Evolutionary conservation across 805 yeast genomes (phyloP), one percentile per base, ranked within the genome.

Genomic region (Zygosaccharomyces bailii): DNA sequence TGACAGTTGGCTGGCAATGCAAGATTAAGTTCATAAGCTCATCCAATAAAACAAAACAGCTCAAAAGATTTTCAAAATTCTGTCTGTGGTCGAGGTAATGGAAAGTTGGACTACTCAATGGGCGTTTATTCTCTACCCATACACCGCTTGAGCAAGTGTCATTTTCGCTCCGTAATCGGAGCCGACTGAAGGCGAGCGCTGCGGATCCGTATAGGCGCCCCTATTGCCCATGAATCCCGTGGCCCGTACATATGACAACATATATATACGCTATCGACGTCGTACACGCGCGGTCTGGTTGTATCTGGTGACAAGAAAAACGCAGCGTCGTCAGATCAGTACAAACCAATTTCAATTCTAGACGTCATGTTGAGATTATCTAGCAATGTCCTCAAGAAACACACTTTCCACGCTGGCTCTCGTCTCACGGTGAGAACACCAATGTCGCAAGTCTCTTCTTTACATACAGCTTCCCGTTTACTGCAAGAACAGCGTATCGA

Each of bases 401-500:
- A 33, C 25, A 34, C 42, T 37, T 37, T 30, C 32, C 46, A 23
- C 24, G 34, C 19, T 16, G 18, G 33, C 13, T 23, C 35, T 29
- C 31, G 25, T 23, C 19, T 21, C 4, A 27, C 23, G 17, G 34
- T 16, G 24, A 39, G 33, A 42, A 37, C 40, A 3, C 33, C 40
- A 37, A 37, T 37, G 40, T 10, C 40, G 10, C 40, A 37, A 25
- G 20, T 10, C 23, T 37, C 40, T 39, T 42, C 43, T 9, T 34
- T 46, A 13, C 38, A 39, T 24, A 46, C 23, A 7, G 25, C 39
- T 39, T 27, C 49, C 3, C 30, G 25, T 14, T 21, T 29, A 30
- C 31, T 30, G n/a, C 50, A 46, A 21, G 44, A 43, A 18, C 61
- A 55, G 51, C 62, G 99, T 73, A 79, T 77, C 45, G 99, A 91